phyloP scores from a whole-genome alignment of 108 stramenopile genomes.

The Mayamaea pseudoterrestris region DNA sequence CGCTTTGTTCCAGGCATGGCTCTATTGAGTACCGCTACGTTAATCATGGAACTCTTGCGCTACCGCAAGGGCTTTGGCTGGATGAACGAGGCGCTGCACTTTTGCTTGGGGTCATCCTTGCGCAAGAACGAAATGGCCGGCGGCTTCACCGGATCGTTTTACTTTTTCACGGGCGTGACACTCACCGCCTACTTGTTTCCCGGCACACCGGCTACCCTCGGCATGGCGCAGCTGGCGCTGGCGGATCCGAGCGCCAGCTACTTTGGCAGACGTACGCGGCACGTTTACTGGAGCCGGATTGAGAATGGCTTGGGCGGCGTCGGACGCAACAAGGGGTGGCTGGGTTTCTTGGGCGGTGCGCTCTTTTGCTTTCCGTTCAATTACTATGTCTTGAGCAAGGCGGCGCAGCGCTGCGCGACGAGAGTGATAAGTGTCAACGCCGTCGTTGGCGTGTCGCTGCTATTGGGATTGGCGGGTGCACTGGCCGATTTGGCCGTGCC shows the following conservation, averaged over 20 bases:
- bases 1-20: constrained; percentile 52
- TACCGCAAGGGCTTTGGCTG: constrained; percentile 68
- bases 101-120: constrained; percentile 39
- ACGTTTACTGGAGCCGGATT: constrained; percentile 75
- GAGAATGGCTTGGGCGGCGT: constrained; percentile 65
- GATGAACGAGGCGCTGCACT: constrained; percentile 60
- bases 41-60: constrained; percentile 54
- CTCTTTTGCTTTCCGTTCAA: constrained; percentile 67
- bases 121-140: constrained; percentile 85
- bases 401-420: constrained; percentile 37
- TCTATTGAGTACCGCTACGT: constrained; percentile 20
- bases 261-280: constrained; percentile 62
- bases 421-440: constrained; percentile 21
- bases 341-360: constrained; percentile 75
- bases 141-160: constrained; percentile 74
- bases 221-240: constrained; percentile 67
- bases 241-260: constrained; percentile 71
- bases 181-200: constrained; percentile 47
- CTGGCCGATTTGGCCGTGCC: constrained; percentile 83
- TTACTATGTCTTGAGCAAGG: constrained; percentile 43
- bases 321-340: constrained; percentile 75
- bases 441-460: constrained; percentile 28
- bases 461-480: constrained; percentile 64
- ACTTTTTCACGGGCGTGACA: constrained; percentile 74
- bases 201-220: constrained; percentile 48